Evolutionary conservation across 163 green algal species (phyloP).

Genomic region (Scenedesmus sp.): DNA sequence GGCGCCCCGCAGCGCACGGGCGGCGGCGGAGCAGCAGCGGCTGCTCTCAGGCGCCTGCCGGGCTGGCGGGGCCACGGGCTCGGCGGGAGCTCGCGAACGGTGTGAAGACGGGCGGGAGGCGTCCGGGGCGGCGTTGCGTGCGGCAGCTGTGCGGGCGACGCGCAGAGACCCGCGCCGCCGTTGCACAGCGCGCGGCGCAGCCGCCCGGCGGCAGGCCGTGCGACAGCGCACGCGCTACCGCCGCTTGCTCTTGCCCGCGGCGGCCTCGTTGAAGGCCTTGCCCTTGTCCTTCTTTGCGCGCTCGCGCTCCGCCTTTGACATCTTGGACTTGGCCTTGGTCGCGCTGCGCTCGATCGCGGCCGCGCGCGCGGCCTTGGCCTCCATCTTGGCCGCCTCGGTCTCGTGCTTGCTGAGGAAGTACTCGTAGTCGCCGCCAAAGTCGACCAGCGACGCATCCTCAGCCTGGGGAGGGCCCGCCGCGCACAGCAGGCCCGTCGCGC

Average conservation of each 20-base stretch:
- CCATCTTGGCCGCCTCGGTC: slow-evolving; percentile 83
- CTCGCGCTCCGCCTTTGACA: slow-evolving; percentile 90
- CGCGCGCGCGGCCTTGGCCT: slow-evolving; percentile 74
- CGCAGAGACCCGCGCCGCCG: no score
- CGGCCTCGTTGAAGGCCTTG: slow-evolving; percentile 79
- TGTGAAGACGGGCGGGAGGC: no score
- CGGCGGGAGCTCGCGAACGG: no score
- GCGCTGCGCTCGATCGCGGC: slow-evolving; percentile 77
- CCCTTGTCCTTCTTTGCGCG: slow-evolving; percentile 96
- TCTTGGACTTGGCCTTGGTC: slow-evolving; percentile 89
- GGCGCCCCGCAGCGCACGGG: no score
- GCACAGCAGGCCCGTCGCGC: slow-evolving; percentile 1
- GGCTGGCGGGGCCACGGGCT: no score
- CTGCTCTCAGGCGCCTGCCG: no score
- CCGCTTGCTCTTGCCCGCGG: slow-evolving; percentile 53
- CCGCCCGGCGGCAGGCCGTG: no score
- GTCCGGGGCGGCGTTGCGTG: no score
- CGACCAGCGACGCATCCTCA: slow-evolving; percentile 63
- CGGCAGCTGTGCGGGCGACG: no score
- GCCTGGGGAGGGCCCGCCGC: slow-evolving; percentile 44
- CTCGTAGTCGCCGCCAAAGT: slow-evolving; percentile 91
- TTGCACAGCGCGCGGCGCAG: no score
- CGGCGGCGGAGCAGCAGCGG: no score
- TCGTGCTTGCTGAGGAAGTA: slow-evolving; percentile 84
- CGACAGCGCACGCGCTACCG: no score